A percentile compares a stretch with the other conserved stretches of the same genome.
Evolutionary conservation across 1,284 basidiomycete species (phyloP).

Genomic region (Phylloboletellus chloephorus): DNA sequence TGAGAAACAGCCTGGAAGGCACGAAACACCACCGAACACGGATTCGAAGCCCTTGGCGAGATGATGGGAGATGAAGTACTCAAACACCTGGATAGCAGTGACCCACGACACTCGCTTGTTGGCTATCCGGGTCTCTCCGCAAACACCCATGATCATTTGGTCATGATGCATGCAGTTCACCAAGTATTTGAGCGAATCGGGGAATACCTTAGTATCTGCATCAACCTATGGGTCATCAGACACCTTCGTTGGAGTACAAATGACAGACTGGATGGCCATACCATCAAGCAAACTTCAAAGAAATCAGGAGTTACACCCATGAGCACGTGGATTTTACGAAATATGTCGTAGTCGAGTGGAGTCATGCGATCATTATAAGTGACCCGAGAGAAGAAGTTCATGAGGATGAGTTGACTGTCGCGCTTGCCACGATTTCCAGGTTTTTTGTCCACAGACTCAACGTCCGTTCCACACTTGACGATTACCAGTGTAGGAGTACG

Average conservation of each 20-base stretch:
- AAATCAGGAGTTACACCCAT: conserved; percentile 99
- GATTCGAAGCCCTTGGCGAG: conserved; percentile 98
- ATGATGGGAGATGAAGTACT: conserved; percentile 99
- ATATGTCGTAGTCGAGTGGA: conserved; percentile 96
- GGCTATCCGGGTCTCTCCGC: conserved; percentile 96
- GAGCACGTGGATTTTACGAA: conserved; percentile 92
- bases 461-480: conserved; percentile 93
- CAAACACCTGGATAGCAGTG: conserved; percentile 95
- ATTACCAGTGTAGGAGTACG: conserved; percentile 93
- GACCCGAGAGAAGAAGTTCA: conserved; percentile 99
- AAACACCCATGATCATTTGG: conserved; percentile 98
- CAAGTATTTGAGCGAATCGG: conserved; percentile 78
- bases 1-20: conserved; percentile 97
- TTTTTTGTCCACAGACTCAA: conserved; percentile 84
- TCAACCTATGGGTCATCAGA: conserved; percentile 66
- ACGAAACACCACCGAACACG: conserved; percentile 98
- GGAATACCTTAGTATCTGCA: conserved; percentile 93
- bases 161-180: conserved; percentile 99
- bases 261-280: conserved; percentile 35
- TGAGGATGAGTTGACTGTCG: conserved; percentile 96
- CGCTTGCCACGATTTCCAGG: conserved; percentile 98
- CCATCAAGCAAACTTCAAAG: conserved; percentile 97
- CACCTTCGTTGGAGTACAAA: neutral
- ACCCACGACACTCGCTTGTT: conserved; percentile 99
- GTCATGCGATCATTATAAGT: conserved; percentile 99